Percentiles rank a stretch among this genome's conserved stretches.
These are phyloP conservation scores for Arthrinium phaeospermum DNA, from an alignment of 2,329 filamentous ascomycete genomes.

Conservation along the genomic window DNA sequence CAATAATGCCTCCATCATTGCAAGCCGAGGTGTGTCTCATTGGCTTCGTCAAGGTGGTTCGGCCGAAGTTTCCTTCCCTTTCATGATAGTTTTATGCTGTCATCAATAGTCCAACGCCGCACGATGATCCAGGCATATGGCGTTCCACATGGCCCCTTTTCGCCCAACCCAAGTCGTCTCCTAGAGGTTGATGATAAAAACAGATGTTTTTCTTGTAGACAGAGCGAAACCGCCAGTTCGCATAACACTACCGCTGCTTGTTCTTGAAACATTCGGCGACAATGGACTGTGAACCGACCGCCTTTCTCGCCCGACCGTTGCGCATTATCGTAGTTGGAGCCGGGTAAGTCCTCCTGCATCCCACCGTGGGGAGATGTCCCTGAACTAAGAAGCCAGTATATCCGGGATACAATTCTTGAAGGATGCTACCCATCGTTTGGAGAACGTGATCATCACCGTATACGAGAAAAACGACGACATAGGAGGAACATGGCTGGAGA, in stretches of 20 bases:
- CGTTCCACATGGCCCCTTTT: background rate
- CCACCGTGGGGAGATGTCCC: background rate
- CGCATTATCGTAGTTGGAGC: slow-evolving; percentile 13
- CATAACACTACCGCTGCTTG: background rate
- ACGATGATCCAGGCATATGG: background rate
- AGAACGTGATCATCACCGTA: slow-evolving; percentile 40
- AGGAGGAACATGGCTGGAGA: slow-evolving; percentile 46
- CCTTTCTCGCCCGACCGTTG: slow-evolving; percentile 1
- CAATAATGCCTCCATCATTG: background rate
- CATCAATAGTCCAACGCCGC: background rate
- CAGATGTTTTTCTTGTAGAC: background rate
- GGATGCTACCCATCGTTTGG: slow-evolving; percentile 33
- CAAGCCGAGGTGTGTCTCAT: background rate
- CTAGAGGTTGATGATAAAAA: background rate
- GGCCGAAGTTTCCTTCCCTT: background rate
- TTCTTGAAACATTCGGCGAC: background rate
- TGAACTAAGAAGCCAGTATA: background rate
- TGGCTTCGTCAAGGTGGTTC: background rate
- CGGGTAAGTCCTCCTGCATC: background rate
- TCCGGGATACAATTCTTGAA: background rate
- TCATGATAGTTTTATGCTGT: background rate
- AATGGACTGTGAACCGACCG: background rate
- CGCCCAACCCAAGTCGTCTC: too few species aligned
- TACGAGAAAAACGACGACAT: slow-evolving; percentile 42
- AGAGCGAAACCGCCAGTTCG: background rate